Base-by-base conservation (phyloP, 129 eudicot genomes). In the Chrysanthemum seticuspe region DNA sequence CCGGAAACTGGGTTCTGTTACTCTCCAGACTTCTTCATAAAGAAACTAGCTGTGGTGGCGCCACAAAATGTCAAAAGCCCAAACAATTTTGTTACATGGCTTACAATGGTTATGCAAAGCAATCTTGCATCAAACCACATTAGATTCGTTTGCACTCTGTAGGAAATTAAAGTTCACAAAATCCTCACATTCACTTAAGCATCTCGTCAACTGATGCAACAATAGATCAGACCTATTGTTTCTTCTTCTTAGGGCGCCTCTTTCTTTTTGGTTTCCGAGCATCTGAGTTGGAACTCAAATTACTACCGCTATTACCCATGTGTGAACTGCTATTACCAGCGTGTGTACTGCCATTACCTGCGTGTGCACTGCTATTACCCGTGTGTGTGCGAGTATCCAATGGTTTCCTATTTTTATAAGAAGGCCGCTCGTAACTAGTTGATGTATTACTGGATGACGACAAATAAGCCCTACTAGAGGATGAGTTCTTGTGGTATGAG, bases 201-300 rank as follows among this genome's bases (percentile, higher is more conserved):
- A 74, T 53, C 59, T 31, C 13, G 27, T 40, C 11, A 47, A 18
- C 21, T 64, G 53, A 15, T 13, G 15, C 40, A 72, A 64, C 68
- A 77, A 73, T 34, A 65, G 57, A 68, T 62, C 56, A 80, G 2
- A 15, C 89, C 85, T 88, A 75, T 65, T 85, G 87, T 61, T 87
- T 92, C 75, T 92, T 92, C 95, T 92, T 92, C 88, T 92, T 92
- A 4, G 92, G 96, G 60, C 96, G 88, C 85, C 98, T 88, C 88
- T 87, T 92, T 71, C 98, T 87, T 73, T 80, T 71, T 6, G 95
- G 96, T 76, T 92, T 92, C 16, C 86, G 85, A 0, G 92, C 95
- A 68, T 89, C 97, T 3, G 98, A 89, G 77, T 87, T 90, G 65
- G 97, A 90, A 76, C 97, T 93, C 66, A 87, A 44, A 66, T 87